Conservation (phyloP, 169 alveolate genomes). For the Ichthyophthirius multifiliis region DNA sequence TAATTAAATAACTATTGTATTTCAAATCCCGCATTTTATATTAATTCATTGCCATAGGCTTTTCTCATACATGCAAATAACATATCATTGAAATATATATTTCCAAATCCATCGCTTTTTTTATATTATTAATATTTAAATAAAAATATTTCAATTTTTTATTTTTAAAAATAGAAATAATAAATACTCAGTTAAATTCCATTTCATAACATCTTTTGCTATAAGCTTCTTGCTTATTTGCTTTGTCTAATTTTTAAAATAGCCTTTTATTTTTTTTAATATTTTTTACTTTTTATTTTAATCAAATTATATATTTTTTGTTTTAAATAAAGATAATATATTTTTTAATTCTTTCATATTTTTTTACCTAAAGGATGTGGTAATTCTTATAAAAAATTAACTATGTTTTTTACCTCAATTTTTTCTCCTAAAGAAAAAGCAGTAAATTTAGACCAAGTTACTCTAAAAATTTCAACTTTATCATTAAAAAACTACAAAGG, state of each 20-base stretch:
- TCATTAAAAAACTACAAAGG: conserved; percentile 62
- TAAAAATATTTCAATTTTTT: neutral
- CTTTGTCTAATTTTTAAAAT: neutral
- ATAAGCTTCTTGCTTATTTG: neutral
- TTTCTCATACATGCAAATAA: conserved; percentile 19
- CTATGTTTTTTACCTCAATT: neutral
- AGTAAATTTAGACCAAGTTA: conserved; percentile 68
- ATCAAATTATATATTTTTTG: neutral
- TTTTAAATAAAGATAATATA: neutral
- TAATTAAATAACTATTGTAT: neutral
- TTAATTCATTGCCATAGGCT: conserved; percentile 11
- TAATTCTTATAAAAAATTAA: conserved; percentile 2
- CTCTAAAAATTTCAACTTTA: conserved; percentile 64
- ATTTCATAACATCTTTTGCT: neutral
- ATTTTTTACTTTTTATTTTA: neutral
- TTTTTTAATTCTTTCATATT: no score
- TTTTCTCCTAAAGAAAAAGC: conserved; percentile 52
- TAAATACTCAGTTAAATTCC: neutral
- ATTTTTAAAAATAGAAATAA: no score
- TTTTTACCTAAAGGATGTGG: conserved; percentile 14
- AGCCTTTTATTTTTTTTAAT: no score
- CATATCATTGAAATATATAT: conserved; percentile 23
- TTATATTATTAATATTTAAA: no score
- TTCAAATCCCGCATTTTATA: neutral
- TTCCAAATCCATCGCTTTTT: conserved; percentile 1